These are phyloP conservation scores for Neurospora sp. DNA, from an alignment of 495 filamentous ascomycete genomes.

Conservation along the genomic window DNA sequence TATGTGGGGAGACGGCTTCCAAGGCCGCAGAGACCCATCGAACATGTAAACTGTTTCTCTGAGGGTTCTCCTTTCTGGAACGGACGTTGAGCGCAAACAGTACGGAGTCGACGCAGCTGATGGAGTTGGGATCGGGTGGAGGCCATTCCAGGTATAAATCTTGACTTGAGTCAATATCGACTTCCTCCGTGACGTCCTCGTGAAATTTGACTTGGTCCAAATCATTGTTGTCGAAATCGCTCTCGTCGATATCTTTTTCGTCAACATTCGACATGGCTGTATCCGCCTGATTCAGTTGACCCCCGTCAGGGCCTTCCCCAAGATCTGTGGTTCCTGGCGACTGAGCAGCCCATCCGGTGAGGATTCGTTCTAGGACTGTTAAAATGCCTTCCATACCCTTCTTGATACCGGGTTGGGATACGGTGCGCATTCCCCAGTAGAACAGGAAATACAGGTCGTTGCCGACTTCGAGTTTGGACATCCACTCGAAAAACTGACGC, in stretches of 20 bases:
- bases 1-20: neutral
- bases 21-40: constrained; percentile 3
- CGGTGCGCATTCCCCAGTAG: neutral
- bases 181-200: neutral
- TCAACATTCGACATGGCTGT: neutral
- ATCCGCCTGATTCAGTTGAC: neutral
- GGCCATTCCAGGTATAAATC: neutral
- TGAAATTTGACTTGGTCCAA: neutral
- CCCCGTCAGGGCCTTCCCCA: neutral
- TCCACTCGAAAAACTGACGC: neutral
- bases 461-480: neutral
- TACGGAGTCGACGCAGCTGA: neutral
- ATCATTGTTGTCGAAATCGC: neutral
- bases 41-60: constrained; percentile 1
- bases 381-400: neutral
- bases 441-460: neutral
- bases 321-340: neutral
- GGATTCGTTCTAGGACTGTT: neutral
- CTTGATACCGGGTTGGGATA: neutral
- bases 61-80: neutral
- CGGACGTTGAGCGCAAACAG: neutral
- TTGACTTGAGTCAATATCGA: neutral
- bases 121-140: neutral
- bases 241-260: neutral
- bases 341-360: neutral